Evolutionary conservation across 208 protist genomes (phyloP), one percentile per base, ranked within the genome.

Genomic region (Trypanosoma boissoni): DNA sequence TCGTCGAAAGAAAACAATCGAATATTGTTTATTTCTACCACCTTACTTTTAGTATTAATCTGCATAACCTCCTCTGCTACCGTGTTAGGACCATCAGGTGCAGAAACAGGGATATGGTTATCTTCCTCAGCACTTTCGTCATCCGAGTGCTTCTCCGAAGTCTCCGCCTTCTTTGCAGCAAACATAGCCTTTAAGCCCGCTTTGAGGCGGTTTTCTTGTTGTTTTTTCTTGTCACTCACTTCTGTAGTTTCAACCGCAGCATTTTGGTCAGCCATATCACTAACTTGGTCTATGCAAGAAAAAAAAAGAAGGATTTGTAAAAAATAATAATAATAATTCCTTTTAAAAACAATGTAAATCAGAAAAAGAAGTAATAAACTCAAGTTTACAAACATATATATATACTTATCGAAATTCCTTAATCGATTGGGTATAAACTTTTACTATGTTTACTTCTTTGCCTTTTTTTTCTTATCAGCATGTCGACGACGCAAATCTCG

Each of bases 1-100:
- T 95, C 89, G 26, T 90, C 80, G n/a, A 97, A 72, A 0, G 78
- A 70, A 70, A 96, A 96, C 0, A 96, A 59, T 3, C 90, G 90
- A 48, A 96, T 76, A 37, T 92, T 92, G 10, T 71, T 76, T 10
- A 96, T 84, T 39, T 96, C 86, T 21, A 96, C 76, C 7, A 80
- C 57, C 31, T 70, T 55, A 27, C 52, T 75, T 20, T 80, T 69
- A 3, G 74, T 76, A 48, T 88, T 72, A 24, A 91, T 76, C 4
- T 59, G 41, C 23, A 93, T 65, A n/a, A 77, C 43, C 48, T 79
- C 76, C 12, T 65, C 58, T n/a, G 66, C 44, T 29, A 49, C 31
- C 29, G 51, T 41, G 20, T 57, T 44, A 12, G 36, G 55, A 20
- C 56, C 50, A 20, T 31, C 37, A 34, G 54, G 10, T 2, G 29